Percentiles rank a stretch among this genome's conserved stretches.
These are phyloP conservation scores for Rhizopus stolonifer DNA, from an alignment of 371 early-diverging fungal species.

Conservation along the genomic window DNA sequence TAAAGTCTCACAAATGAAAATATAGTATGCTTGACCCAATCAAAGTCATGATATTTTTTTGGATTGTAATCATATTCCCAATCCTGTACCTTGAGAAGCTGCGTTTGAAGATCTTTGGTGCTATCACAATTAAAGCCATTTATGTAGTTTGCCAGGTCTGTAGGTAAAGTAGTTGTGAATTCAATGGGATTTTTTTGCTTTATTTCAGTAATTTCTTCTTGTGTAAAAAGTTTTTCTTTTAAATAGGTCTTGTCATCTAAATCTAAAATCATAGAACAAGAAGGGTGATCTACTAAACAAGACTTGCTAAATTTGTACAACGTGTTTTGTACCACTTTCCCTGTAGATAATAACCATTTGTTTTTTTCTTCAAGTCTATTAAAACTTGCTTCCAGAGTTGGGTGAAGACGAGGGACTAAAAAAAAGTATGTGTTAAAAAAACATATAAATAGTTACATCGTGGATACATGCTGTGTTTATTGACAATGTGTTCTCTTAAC, in stretches of 20 bases:
- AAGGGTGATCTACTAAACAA: slow-evolving; percentile 13
- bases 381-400: slow-evolving; percentile 12
- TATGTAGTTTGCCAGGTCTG: slow-evolving; percentile 6
- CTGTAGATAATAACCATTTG: slow-evolving; percentile 12
- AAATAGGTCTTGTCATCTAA: slow-evolving; percentile 12
- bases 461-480: too few relatives aligned
- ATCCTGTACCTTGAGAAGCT: slow-evolving; percentile 9
- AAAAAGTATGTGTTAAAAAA: too few relatives aligned
- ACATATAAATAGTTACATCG: too few relatives aligned
- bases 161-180: neutral
- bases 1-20: slow-evolving; percentile 16
- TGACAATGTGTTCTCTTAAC: too few relatives aligned
- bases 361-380: slow-evolving; percentile 8
- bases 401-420: slow-evolving; percentile 17
- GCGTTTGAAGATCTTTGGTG: slow-evolving; percentile 3
- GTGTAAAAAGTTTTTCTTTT: slow-evolving; percentile 8
- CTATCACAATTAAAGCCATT: slow-evolving; percentile 6
- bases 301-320: slow-evolving; percentile 9
- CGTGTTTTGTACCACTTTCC: slow-evolving; percentile 13
- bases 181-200: slow-evolving; percentile 1
- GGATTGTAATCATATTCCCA: slow-evolving; percentile 12
- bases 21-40: slow-evolving; percentile 14
- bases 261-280: slow-evolving; percentile 17
- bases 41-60: slow-evolving; percentile 13
- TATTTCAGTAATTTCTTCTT: slow-evolving; percentile 9